These are phyloP conservation scores for Avena insularis DNA, from an alignment of 176 grass and related monocot species.

Conservation along the genomic window DNA sequence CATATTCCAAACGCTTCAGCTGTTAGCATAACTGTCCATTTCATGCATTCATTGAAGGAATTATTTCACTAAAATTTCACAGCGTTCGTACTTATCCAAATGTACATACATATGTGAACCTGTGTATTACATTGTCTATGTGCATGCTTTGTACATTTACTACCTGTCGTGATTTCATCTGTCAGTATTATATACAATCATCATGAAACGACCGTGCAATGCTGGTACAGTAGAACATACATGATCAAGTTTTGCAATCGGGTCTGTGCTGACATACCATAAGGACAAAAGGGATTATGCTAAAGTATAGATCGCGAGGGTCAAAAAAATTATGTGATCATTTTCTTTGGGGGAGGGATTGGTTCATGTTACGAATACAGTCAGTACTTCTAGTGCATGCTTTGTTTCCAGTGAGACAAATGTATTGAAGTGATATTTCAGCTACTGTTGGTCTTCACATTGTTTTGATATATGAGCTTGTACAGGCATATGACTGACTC, in stretches of 20 bases:
- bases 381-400: neutral
- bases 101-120: neutral
- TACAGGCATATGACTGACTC: neutral
- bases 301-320: neutral
- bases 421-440: neutral
- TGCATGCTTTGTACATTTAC: constrained; percentile 5
- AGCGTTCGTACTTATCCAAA: constrained; percentile 18
- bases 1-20: neutral
- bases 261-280: neutral
- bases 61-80: neutral
- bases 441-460: neutral
- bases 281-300: neutral
- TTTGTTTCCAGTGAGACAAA: neutral
- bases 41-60: constrained; percentile 14
- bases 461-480: constrained; percentile 1
- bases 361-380: neutral
- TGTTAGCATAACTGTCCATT: constrained; percentile 11
- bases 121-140: neutral
- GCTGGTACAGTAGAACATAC: constrained; percentile 8
- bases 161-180: neutral
- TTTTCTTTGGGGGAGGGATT: neutral
- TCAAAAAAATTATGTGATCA: neutral
- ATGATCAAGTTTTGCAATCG: constrained; percentile 1
- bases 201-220: constrained; percentile 4
- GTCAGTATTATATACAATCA: neutral